Base-by-base conservation (phyloP, 108 stramenopile genomes). In the Conticribra guillardii region DNA sequence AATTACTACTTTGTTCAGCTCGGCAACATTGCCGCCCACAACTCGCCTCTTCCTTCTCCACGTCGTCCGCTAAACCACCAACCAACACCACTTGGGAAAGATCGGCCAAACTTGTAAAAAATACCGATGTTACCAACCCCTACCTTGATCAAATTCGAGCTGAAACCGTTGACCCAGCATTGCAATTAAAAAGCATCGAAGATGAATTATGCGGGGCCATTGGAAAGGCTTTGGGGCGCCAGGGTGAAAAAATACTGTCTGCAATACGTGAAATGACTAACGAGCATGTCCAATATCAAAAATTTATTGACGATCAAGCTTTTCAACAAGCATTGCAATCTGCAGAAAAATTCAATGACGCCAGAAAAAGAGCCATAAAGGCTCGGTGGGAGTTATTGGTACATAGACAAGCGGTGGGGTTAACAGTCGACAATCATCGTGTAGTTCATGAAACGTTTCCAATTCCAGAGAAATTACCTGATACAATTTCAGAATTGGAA, bases 361-460 rank as follows among this genome's bases (percentile, higher is more conserved):
- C 76, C 19, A 84, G 92, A 24, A 67, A 91, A 55, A 27, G 88
- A 21, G 85, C 88, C 17, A 56, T 85, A 0, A 65, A 79, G 30
- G 87, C 87, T 28, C 68, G 93, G 22, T 94, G 93, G 93, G 93
- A 94, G 60, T 61, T 94, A 9, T 81, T 94, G 18, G 93, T 94
- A 2, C 93, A 94, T 82, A 76, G 93, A 30, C 93, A 94, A 56
- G 90, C 90, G 2, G 89, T 88, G 2, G 93, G 93, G 32, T 89
- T 94, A 28, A 85, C 82, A 14, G 85, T 87, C 15, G 87, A 83
- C 19, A 94, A 94, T 81, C 89, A 94, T 51, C 72, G 73, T 50
- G 81, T 73, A 33, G 90, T 94, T n/a, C 64, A 77, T 61, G 71
- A 76, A 29, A 79, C 79, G 16, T 94, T 85, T 78, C 93, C 87